Evolutionary conservation across 257 asterid species (phyloP).

Genomic region (Eucommia ulmoides): DNA sequence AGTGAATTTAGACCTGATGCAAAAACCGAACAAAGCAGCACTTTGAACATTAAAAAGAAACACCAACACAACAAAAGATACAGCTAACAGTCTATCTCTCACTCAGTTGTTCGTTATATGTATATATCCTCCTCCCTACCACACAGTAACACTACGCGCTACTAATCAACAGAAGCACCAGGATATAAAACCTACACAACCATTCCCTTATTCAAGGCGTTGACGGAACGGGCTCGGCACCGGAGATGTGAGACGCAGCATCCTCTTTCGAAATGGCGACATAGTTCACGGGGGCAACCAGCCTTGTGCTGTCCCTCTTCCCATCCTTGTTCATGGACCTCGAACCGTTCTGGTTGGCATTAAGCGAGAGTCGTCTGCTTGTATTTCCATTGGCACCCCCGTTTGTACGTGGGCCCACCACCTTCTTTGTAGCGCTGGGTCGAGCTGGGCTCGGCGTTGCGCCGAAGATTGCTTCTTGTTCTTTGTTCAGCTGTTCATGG

Average conservation of each 20-base stretch:
- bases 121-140: too few relatives aligned
- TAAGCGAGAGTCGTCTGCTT: constrained; percentile 70
- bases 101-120: too few relatives aligned
- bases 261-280: constrained; percentile 74
- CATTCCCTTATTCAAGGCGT: constrained; percentile 28
- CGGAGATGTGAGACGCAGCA: constrained; percentile 35
- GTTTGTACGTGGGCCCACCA: constrained; percentile 53
- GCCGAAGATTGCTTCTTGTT: constrained; percentile 48
- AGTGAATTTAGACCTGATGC: too few relatives aligned
- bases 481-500: constrained; percentile 56
- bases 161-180: too few relatives aligned
- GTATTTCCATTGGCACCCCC: constrained; percentile 61
- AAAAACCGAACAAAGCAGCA: too few relatives aligned
- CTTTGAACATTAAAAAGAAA: too few relatives aligned
- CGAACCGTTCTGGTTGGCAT: constrained; percentile 72
- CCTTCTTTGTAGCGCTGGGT: constrained; percentile 57
- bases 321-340: constrained; percentile 62
- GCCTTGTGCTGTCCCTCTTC: constrained; percentile 48
- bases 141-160: too few relatives aligned
- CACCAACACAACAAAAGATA: too few relatives aligned
- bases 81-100: too few relatives aligned
- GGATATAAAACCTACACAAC: too few relatives aligned
- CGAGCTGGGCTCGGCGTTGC: constrained; percentile 86
- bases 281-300: constrained; percentile 58
- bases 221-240: constrained; percentile 21